Evolutionary conservation across 2,329 filamentous ascomycete species (phyloP), one percentile per base, ranked within the genome.

Genomic region (Fusarium anthophilum): DNA sequence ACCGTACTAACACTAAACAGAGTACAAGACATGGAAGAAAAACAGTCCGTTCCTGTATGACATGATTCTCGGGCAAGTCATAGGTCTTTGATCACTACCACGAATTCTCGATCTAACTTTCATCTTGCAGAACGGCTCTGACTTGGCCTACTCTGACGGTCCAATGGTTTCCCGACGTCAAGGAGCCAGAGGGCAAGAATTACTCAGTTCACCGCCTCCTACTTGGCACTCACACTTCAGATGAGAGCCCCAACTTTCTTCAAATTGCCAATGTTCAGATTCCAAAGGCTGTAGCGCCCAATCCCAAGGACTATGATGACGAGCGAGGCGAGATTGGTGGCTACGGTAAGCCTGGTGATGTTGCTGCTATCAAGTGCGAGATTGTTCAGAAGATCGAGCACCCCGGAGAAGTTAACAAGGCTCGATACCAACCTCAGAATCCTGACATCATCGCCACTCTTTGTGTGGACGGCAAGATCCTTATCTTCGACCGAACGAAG

Each of bases 21-120:
- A 99, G 83, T 99, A 99, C 90, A 99, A 99, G 84, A 98, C 96
- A 76, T 99, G 96, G 96, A 99, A 99, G 89, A 99, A 99, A 88
- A 99, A 99, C 84, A 94, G 94, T 75, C 95, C 96, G 8, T 98
- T 98, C 81, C 92, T 99, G 78, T 99, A 99, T 83, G 96, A 99
- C 82, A 94, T 98, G 91, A 96, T 99, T 75, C 88, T 98, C 73
- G 95, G 91, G 91, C 91, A 83, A 75, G 69, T 54, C 18, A 47
- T n/a, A 63, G n/a, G 6, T 39, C 41, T 30, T 48, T 56, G 60
- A 3, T 50, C 18, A 15, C 32, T 18, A 20, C 26, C 44, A 45
- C 59, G 30, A 41, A 50, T 30, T 39, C 58, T 59, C 24, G 60
- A 30, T 44, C 58, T 74, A 45, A 54, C 47, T 26, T 63, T 67